A percentile compares a stretch with the other conserved stretches of the same genome.
Evolutionary conservation across 2,329 filamentous ascomycete species (phyloP).

Genomic region (Pseudogymnoascus sp.): DNA sequence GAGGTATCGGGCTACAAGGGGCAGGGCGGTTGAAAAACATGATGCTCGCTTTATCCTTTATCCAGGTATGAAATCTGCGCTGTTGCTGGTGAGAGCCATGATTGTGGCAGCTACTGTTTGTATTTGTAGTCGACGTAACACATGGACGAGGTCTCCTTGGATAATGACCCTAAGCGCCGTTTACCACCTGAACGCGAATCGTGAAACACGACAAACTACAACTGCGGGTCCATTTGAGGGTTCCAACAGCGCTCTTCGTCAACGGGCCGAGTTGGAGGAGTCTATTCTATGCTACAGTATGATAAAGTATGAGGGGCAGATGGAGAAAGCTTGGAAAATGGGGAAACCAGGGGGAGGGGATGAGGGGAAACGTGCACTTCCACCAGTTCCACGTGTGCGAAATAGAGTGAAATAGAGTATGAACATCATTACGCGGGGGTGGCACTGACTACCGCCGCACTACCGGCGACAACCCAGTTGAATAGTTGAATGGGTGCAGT

Average conservation of each 20-base stretch:
- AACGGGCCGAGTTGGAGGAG: not conserved
- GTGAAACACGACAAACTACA: not conserved
- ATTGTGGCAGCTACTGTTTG: not conserved
- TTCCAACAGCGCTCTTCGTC: not conserved
- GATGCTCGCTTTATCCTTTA: not conserved
- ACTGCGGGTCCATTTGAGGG: not conserved
- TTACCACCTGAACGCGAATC: not conserved
- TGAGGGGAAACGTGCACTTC: not conserved
- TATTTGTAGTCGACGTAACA: not conserved
- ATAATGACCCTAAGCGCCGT: not conserved
- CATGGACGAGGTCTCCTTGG: not conserved
- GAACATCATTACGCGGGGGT: not conserved
- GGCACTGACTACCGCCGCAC: not conserved
- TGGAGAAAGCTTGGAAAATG: not conserved
- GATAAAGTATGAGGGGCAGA: not conserved
- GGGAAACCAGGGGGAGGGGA: not conserved
- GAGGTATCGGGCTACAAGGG: not conserved
- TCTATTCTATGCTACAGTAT: not conserved
- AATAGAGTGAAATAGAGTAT: not conserved
- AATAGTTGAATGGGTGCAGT: not conserved
- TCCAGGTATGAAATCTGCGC: not conserved
- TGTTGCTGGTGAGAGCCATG: not conserved
- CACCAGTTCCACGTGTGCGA: not conserved
- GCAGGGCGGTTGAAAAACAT: constrained; percentile 2
- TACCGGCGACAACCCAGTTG: not conserved